phyloP scores from a whole-genome alignment of 1,284 basidiomycete species.

The Ceratobasidium sp. region DNA sequence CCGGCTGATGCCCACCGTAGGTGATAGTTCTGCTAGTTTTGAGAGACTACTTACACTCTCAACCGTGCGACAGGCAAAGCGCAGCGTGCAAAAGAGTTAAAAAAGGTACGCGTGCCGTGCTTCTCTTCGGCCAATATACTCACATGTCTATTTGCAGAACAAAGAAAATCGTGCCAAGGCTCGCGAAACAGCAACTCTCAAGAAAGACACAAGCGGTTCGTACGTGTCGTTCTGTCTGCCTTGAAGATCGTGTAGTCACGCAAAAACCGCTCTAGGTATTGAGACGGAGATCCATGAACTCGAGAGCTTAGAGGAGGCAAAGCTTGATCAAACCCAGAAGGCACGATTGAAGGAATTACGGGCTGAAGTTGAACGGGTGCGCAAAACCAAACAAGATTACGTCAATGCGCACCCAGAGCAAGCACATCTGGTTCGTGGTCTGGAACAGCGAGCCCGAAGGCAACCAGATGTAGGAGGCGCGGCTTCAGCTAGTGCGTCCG shows the following conservation, averaged over 20 bases:
- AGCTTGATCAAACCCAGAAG: conserved; percentile 75
- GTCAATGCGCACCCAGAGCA: conserved; percentile 92
- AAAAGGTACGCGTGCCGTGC: conserved; percentile 74
- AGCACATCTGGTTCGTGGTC: conserved; percentile 78
- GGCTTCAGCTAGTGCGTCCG: conserved; percentile 52
- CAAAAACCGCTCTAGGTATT: conserved; percentile 23
- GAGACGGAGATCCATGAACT: conserved; percentile 48
- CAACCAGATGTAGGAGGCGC: conserved; percentile 53
- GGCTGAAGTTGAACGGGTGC: conserved; percentile 82
- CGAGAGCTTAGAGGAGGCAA: conserved; percentile 64
- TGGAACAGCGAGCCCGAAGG: conserved; percentile 20
- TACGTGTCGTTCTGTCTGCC: background rate
- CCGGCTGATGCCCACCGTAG: conserved; percentile 87
- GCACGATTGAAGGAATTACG: conserved; percentile 74
- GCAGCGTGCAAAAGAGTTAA: conserved; percentile 88
- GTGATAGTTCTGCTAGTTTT: conserved; percentile 50
- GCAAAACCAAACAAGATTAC: conserved; percentile 89
- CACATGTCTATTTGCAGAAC: conserved; percentile 70
- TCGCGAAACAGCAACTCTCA: conserved; percentile 85
- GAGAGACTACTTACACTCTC: conserved; percentile 37
- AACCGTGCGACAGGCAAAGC: conserved; percentile 76
- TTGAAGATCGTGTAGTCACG: conserved; percentile 9
- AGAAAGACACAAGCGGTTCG: conserved; percentile 86
- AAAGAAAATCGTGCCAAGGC: conserved; percentile 82
- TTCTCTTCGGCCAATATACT: conserved; percentile 37